Conservation (phyloP, 2,329 filamentous ascomycete species). For the Ceratocystis alfenasii region DNA sequence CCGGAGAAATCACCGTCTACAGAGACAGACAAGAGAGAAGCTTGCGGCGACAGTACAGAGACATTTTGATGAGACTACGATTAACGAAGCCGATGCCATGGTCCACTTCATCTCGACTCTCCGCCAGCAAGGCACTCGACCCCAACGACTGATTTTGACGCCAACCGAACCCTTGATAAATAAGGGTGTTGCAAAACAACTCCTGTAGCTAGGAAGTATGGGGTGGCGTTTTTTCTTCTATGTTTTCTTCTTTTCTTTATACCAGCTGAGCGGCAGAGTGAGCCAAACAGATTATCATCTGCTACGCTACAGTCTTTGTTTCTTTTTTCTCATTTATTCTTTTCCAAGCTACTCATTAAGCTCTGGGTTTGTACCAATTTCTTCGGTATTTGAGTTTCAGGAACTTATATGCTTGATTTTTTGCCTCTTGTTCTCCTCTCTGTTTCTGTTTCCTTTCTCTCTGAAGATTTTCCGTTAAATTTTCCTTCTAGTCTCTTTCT, state of each 20-base stretch:
- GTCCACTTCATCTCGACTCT: constrained; percentile 67
- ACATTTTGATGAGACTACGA: constrained; percentile 69
- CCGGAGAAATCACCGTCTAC: constrained; percentile 41
- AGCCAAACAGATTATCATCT: constrained; percentile 18
- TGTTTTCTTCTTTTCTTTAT: background rate
- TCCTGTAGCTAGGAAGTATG: background rate
- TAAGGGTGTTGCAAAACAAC: background rate
- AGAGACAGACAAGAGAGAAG: constrained; percentile 49
- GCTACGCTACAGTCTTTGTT: constrained; percentile 12
- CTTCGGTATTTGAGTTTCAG: constrained; percentile 10
- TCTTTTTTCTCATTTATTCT: constrained; percentile 12
- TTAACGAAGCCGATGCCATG: constrained; percentile 73
- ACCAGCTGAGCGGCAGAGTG: constrained; percentile 13
- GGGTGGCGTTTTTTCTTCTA: background rate
- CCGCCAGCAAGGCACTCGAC: constrained; percentile 26
- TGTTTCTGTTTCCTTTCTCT: background rate
- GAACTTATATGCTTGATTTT: background rate
- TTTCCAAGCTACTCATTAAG: background rate
- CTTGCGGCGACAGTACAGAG: constrained; percentile 62
- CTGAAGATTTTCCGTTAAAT: background rate
- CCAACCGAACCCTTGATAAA: constrained; percentile 19
- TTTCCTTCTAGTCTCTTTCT: no score
- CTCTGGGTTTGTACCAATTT: background rate
- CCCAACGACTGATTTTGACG: constrained; percentile 13
- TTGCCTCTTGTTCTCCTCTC: background rate